phyloP scores from a whole-genome alignment of 148 eudicot genomes.

The Silene latifolia region DNA sequence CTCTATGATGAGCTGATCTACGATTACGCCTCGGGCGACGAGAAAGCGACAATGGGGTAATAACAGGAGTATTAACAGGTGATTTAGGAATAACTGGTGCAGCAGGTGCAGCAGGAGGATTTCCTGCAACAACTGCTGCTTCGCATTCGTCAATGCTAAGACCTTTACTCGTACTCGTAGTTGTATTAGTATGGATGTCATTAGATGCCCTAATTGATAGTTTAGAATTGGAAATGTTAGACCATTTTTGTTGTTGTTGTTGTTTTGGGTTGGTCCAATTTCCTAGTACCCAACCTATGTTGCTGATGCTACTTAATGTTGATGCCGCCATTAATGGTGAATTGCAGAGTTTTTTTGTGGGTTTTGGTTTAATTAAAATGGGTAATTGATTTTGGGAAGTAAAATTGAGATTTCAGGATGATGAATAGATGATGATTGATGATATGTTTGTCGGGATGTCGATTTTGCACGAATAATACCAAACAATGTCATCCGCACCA shows the following conservation, averaged over 20 bases:
- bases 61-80: constrained; percentile 66
- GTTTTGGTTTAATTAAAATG: too few species aligned
- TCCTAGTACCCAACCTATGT: background rate
- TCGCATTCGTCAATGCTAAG: constrained; percentile 73
- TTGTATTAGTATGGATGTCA: background rate
- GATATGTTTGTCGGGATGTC: too few species aligned
- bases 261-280: background rate
- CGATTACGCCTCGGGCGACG: constrained; percentile 91
- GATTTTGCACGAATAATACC: too few species aligned
- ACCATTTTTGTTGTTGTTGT: background rate
- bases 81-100: constrained; percentile 55
- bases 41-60: constrained; percentile 40
- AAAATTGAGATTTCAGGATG: background rate
- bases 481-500: too few species aligned
- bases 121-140: constrained; percentile 84
- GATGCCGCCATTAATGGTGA: background rate
- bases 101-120: constrained; percentile 62
- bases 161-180: constrained; percentile 7
- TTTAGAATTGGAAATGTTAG: background rate
- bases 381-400: too few species aligned
- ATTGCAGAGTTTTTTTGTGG: too few species aligned
- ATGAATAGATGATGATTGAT: too few species aligned
- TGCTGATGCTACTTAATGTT: constrained; percentile 9
- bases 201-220: constrained; percentile 37
- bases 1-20: constrained; percentile 55